Evolutionary conservation across 2,329 filamentous ascomycete genomes (phyloP).

Genomic region (Botrytis byssoidea): DNA sequence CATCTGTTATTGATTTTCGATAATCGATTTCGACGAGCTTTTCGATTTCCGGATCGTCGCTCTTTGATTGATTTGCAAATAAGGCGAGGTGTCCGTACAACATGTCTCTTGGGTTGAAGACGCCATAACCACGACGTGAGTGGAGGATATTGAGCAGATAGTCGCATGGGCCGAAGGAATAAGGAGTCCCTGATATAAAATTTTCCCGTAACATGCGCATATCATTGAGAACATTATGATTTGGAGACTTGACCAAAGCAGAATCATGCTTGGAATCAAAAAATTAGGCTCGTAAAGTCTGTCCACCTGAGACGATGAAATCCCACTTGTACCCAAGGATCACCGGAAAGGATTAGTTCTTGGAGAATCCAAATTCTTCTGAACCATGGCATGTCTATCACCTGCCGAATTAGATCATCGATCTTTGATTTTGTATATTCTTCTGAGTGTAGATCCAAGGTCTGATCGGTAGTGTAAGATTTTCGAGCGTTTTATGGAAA

Average conservation of each 20-base stretch:
- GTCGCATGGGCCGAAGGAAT: not conserved
- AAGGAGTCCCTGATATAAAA: not conserved
- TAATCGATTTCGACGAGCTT: not conserved
- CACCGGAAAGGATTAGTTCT: not conserved
- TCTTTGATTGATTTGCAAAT: not conserved
- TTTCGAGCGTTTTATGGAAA: fast-evolving
- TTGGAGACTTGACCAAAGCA: not conserved
- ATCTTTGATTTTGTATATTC: not conserved
- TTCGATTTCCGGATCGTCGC: not conserved
- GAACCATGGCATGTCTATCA: not conserved
- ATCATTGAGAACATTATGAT: fast-evolving
- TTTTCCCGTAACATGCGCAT: not conserved
- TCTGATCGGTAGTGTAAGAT: fast-evolving
- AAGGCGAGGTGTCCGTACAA: not conserved
- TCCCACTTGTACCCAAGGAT: constrained; percentile 1
- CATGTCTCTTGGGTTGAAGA: not conserved
- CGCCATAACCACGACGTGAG: not conserved
- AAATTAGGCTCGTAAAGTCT: fast-evolving
- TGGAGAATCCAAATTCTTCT: not conserved
- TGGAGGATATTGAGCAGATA: not conserved
- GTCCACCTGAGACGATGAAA: not conserved
- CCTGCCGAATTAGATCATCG: not conserved
- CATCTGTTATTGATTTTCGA: not conserved
- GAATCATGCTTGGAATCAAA: not conserved
- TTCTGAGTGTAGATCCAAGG: not conserved